Evolutionary conservation across 768 basidiomycete species (phyloP).

Genomic region (Leccinum barrowsii): DNA sequence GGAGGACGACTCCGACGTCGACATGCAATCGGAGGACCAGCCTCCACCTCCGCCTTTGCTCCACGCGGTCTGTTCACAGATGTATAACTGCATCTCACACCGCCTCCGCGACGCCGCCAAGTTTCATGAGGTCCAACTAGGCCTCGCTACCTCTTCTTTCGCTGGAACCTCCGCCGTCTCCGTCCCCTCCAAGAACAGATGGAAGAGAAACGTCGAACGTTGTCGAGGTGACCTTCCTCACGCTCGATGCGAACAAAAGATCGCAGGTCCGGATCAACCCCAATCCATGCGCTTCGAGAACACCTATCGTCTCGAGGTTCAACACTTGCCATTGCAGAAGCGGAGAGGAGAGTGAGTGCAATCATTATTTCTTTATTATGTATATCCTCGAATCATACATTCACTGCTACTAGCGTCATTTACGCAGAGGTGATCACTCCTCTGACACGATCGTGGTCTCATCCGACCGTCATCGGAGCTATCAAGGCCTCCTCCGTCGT

Average conservation of each 20-base stretch:
- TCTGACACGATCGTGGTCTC: neutral
- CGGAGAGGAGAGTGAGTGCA: neutral
- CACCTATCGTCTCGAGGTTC: neutral
- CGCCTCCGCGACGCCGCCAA: neutral
- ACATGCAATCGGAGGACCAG: neutral
- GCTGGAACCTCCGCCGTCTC: no score
- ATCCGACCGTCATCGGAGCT: neutral
- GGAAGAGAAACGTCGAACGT: neutral
- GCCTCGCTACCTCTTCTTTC: neutral
- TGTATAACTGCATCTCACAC: neutral
- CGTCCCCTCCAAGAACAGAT: neutral
- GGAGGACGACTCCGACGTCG: neutral
- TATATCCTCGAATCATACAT: no score
- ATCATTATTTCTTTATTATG: no score
- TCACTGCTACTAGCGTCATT: neutral
- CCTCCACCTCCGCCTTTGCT: neutral
- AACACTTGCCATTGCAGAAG: neutral
- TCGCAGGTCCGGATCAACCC: neutral
- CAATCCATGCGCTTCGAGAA: neutral
- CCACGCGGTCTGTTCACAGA: neutral
- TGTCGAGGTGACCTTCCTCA: neutral
- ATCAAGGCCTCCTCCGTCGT: neutral
- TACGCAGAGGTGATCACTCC: neutral
- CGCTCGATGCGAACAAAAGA: neutral
- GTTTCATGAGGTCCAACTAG: neutral